Percentiles rank a stretch among this genome's conserved stretches.
phyloP scores from a whole-genome alignment of 2,329 filamentous ascomycete genomes.

The Aspergillus latus region DNA sequence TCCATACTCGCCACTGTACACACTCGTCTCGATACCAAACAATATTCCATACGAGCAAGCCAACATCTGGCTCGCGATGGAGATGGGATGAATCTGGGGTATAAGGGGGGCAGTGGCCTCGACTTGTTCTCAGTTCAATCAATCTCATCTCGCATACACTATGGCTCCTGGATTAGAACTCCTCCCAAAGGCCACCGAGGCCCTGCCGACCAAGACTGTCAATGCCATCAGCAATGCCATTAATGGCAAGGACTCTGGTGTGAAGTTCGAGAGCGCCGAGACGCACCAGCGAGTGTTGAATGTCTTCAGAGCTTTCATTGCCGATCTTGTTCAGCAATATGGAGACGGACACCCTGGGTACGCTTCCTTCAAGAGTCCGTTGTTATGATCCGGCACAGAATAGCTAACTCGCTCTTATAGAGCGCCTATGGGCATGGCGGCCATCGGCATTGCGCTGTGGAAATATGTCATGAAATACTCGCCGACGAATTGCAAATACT shows the following conservation, averaged over 20 bases:
- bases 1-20: not conserved
- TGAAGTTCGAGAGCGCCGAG: constrained; percentile 12
- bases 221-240: constrained; percentile 6
- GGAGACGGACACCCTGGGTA: constrained; percentile 65
- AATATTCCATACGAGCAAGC: not conserved
- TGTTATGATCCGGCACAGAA: not conserved
- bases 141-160: not conserved
- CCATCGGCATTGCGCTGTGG: constrained; percentile 60
- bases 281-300: constrained; percentile 52
- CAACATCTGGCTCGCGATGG: not conserved
- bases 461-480: constrained; percentile 64
- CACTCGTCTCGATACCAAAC: constrained; percentile 10
- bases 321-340: constrained; percentile 66
- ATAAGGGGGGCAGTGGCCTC: constrained; percentile 2
- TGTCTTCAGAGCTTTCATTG: constrained; percentile 61
- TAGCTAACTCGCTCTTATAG: constrained; percentile 23
- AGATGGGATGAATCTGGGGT: not conserved
- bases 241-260: not conserved
- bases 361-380: constrained; percentile 16
- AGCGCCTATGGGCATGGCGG: constrained; percentile 58
- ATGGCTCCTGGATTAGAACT: constrained; percentile 22
- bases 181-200: constrained; percentile 10
- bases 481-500: constrained; percentile 55
- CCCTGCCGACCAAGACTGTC: constrained; percentile 11
- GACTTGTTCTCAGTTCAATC: not conserved